Conservation (phyloP, 2,329 filamentous ascomycete species). For the Cladosporium oxysporum region DNA sequence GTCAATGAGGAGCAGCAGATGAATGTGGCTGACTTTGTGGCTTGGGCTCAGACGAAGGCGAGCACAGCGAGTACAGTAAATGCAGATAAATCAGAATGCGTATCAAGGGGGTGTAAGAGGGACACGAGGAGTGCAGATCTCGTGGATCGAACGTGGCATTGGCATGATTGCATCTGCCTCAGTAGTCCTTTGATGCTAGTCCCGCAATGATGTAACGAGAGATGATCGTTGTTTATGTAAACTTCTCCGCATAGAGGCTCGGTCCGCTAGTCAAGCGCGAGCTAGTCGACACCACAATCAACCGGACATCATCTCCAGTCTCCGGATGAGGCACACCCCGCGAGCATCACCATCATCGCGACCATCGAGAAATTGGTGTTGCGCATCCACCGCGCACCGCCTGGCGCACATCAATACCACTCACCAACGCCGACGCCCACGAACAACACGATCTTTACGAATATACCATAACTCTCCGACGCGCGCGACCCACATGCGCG, state of each 20-base stretch:
- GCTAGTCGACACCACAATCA: not conserved
- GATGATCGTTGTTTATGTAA: not conserved
- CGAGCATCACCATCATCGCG: not conserved
- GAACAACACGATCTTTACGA: constrained; percentile 10
- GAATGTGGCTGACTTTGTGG: not conserved
- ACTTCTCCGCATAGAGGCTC: not conserved
- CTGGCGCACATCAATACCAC: constrained; percentile 5
- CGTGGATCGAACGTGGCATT: not conserved
- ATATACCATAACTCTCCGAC: not conserved
- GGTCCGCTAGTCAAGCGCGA: not conserved
- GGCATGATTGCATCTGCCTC: not conserved
- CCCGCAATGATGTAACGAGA: not conserved
- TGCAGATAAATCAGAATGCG: not conserved
- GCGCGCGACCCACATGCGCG: not conserved
- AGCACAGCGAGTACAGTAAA: not conserved
- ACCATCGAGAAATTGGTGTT: not conserved
- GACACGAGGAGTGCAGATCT: not conserved
- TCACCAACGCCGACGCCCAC: not conserved
- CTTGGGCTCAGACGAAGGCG: not conserved
- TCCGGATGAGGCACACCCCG: constrained; percentile 3
- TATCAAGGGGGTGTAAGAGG: not conserved
- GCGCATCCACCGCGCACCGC: not conserved
- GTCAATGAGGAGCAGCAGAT: not conserved
- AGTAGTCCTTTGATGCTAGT: not conserved
- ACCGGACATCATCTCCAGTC: not conserved